Evolutionary conservation across 1,139 yeast species (phyloP), one percentile per base, ranked within the genome.

Genomic region (Nakaseomyces glabratus): DNA sequence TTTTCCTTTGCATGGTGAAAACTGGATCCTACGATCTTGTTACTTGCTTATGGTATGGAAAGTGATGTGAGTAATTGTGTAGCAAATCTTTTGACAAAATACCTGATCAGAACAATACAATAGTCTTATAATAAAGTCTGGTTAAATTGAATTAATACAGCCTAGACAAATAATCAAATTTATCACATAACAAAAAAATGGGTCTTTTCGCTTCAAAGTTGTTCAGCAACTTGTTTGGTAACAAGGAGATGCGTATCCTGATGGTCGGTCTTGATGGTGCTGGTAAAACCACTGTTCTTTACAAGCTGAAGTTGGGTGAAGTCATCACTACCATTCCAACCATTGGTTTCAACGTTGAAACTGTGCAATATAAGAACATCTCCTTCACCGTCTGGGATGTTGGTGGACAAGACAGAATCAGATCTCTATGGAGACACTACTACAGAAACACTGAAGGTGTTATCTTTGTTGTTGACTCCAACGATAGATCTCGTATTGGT

Each of bases 361-460:
- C 94, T 46, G 93, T 84, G 54, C 94, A 84, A 68, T 84, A 84
- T 73, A 82, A 82, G 72, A 84, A 84, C 77, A 82, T 84, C 62
- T 79, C 93, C 32, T 84, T 84, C 71, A 84, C 94, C 46, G 94
- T 84, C 49, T 84, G 95, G 95, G 94, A 84, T 74, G 94, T 84
- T 57, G 94, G 94, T 79, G 94, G 94, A 76, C 94, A 84, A 71
- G 93, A 82, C 66, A 84, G 84, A 71, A 82, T 84, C 61, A 81
- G 94, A 70, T 93, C 94, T 41, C 71, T 84, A 65, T 84, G 95
- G 95, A 80, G 94, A 76, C 90, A 84, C 66, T 84, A 82, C 68
- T 82, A 76, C 80, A 93, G 82, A 66, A 82, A 82, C 74, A 82
- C 94, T 43, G 93, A 84, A 65, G 94, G 94, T 68, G 82, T 84